Percentiles rank a stretch among this genome's conserved stretches.
Evolutionary conservation across 306 rosid species (phyloP).

Genomic region (Cicer bijugum): DNA sequence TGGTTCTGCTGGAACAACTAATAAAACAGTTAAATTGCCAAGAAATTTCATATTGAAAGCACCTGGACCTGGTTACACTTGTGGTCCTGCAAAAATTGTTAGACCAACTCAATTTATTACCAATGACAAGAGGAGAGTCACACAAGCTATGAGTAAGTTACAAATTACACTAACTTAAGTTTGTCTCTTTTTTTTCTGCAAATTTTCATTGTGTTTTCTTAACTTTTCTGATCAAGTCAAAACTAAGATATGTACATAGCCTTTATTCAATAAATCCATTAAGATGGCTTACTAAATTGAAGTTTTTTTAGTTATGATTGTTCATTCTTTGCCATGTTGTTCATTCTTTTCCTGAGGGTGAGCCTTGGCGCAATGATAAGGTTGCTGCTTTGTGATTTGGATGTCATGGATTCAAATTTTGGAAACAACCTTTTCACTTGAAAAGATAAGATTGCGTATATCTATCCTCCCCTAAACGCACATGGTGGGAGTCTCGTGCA

Average conservation of each 20-base stretch:
- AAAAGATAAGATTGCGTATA: too few species aligned
- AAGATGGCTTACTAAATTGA: background rate
- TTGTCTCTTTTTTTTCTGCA: background rate
- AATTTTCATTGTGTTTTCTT: slow-evolving; percentile 6
- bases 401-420: too few species aligned
- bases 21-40: slow-evolving; percentile 80
- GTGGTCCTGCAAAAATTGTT: slow-evolving; percentile 78
- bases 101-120: slow-evolving; percentile 66
- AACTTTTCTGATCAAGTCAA: slow-evolving; percentile 5
- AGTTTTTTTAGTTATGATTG: background rate
- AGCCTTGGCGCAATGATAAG: too few species aligned
- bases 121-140: slow-evolving; percentile 74
- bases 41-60: slow-evolving; percentile 81
- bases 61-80: slow-evolving; percentile 91
- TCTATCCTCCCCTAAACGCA: too few species aligned
- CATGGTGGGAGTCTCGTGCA: too few species aligned
- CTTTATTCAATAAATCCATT: background rate
- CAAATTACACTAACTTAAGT: slow-evolving; percentile 13
- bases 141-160: slow-evolving; percentile 92
- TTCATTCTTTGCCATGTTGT: too few species aligned
- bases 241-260: background rate
- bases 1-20: slow-evolving; percentile 90
- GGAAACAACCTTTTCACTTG: too few species aligned
- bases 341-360: too few species aligned
- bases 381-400: too few species aligned